phyloP scores from a whole-genome alignment of 2,329 filamentous ascomycete species.

The Stenocarpella maydis region DNA sequence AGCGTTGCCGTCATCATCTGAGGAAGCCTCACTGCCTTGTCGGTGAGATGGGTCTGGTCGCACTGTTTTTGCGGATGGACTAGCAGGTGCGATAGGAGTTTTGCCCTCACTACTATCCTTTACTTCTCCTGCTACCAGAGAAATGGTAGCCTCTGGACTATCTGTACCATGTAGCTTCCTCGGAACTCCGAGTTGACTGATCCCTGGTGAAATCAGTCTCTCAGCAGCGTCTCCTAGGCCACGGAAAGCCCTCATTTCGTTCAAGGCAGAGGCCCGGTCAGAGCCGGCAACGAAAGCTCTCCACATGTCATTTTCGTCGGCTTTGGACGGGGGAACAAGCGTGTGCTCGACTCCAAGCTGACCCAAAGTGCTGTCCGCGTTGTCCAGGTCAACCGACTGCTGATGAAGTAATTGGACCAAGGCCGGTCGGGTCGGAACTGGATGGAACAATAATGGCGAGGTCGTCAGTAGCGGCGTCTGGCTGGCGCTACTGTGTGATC shows the following conservation, averaged over 20 bases:
- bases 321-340: conserved; percentile 37
- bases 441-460: conserved; percentile 35
- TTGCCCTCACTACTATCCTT: not conserved
- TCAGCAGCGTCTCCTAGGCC: not conserved
- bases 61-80: not conserved
- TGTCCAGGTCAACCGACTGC: conserved; percentile 34
- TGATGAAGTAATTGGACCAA: conserved; percentile 22
- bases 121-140: not conserved
- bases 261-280: conserved; percentile 28
- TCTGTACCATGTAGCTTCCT: not conserved
- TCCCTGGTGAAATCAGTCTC: conserved; percentile 25
- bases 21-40: not conserved
- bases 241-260: not conserved
- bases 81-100: not conserved
- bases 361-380: conserved; percentile 39
- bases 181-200: conserved; percentile 23
- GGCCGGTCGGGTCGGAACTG: conserved; percentile 37
- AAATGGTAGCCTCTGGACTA: not conserved
- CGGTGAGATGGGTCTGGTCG: not conserved
- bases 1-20: not conserved
- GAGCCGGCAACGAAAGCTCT: conserved; percentile 36
- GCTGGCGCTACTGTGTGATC: conserved; percentile 6
- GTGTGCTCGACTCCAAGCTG: conserved; percentile 37
- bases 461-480: conserved; percentile 9
- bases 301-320: conserved; percentile 41